Percentiles rank a stretch among this genome's conserved stretches.
These are phyloP conservation scores for Perkinsus chesapeaki DNA, from an alignment of 169 alveolate genomes.

Conservation along the genomic window DNA sequence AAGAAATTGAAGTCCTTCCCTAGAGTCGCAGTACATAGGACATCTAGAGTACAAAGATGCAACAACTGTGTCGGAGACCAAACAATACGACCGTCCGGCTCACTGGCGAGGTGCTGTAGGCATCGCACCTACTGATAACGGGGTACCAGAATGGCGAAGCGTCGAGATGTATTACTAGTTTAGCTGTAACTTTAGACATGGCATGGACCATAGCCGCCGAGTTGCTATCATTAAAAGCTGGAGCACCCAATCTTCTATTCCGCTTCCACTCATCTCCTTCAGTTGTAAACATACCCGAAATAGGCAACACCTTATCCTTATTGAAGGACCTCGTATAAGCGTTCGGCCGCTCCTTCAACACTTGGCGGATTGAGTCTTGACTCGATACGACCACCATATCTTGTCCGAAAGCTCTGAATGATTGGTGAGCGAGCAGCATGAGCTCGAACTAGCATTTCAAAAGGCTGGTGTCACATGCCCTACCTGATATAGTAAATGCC, in stretches of 20 bases:
- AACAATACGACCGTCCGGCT: background rate
- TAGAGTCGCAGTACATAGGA: background rate
- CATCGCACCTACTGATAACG: background rate
- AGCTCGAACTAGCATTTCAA: background rate
- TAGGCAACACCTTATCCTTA: background rate
- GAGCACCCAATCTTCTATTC: background rate
- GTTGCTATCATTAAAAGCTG: background rate
- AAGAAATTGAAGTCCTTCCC: background rate
- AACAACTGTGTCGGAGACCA: background rate
- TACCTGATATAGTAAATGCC: background rate
- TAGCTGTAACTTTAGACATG: background rate
- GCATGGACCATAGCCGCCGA: background rate
- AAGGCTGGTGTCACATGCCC: background rate
- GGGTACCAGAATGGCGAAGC: no score
- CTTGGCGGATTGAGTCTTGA: background rate
- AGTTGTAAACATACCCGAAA: background rate
- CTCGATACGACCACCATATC: background rate
- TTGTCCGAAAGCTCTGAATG: background rate
- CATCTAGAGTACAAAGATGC: background rate
- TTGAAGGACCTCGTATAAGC: background rate
- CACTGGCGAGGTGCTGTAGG: background rate
- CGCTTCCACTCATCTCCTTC: background rate
- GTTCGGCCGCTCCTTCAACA: background rate
- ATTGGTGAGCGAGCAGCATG: background rate
- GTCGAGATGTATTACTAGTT: no score